Conservation (phyloP, 2,329 filamentous ascomycete genomes). For the Mycosphaerella arachidis region DNA sequence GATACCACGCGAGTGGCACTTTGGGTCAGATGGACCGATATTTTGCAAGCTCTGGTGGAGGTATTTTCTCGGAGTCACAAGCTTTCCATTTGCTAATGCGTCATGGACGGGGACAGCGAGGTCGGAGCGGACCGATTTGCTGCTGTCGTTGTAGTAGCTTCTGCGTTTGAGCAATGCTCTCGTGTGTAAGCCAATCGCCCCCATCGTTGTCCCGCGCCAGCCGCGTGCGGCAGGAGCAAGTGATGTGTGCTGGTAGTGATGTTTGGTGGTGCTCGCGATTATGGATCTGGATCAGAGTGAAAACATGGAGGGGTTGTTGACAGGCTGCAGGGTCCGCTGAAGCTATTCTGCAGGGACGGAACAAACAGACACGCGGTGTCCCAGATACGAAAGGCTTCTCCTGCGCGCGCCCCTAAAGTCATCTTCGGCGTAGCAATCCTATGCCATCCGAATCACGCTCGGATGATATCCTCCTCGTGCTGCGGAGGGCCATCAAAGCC, state of each 20-base stretch:
- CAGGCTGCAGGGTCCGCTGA: too few relatives aligned
- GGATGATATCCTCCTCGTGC: too few relatives aligned
- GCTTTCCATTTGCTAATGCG: background rate
- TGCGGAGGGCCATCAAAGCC: too few relatives aligned
- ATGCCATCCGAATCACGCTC: too few relatives aligned
- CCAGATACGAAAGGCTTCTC: too few relatives aligned
- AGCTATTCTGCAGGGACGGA: too few relatives aligned
- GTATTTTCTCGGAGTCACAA: background rate
- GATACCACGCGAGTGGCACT: background rate
- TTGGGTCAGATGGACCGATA: background rate
- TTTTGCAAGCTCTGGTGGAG: constrained; percentile 5
- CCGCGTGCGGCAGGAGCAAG: background rate
- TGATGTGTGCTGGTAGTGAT: background rate
- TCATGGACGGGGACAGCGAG: background rate
- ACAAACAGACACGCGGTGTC: too few relatives aligned
- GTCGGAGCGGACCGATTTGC: background rate
- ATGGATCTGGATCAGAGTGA: background rate
- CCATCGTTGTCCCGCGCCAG: background rate
- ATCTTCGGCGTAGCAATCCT: too few relatives aligned
- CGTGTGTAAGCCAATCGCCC: background rate
- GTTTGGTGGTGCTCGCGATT: background rate
- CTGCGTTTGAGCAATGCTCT: background rate
- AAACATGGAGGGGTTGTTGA: background rate
- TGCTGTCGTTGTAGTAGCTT: background rate
- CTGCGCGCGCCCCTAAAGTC: too few relatives aligned